These are phyloP conservation scores for Phytophthora citricola DNA, from an alignment of 352 stramenopile genomes.

Conservation along the genomic window DNA sequence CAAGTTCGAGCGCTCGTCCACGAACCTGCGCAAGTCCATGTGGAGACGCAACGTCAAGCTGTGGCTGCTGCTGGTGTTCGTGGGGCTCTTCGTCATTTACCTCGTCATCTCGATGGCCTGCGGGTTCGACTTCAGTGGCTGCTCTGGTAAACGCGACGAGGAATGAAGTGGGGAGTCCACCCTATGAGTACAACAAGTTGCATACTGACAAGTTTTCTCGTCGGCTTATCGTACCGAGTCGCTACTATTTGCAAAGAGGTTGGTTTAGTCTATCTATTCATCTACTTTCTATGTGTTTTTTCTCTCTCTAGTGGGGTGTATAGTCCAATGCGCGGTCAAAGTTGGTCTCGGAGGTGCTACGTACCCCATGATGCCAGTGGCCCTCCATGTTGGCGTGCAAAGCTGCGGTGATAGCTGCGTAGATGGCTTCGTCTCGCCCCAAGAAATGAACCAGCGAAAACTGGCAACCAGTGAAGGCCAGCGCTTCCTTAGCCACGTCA, in stretches of 20 bases:
- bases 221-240: background rate
- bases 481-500: constrained; percentile 79
- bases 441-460: constrained; percentile 85
- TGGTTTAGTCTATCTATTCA: constrained; percentile 31
- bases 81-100: constrained; percentile 87
- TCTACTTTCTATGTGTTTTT: constrained; percentile 32
- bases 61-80: constrained; percentile 76
- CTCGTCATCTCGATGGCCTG: constrained; percentile 89
- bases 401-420: constrained; percentile 63
- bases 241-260: constrained; percentile 11
- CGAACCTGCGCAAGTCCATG: constrained; percentile 88
- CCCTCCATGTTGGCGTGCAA: constrained; percentile 65
- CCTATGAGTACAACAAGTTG: constrained; percentile 12
- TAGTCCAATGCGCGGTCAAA: constrained; percentile 86
- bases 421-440: constrained; percentile 66
- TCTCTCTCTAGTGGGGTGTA: constrained; percentile 32
- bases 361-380: constrained; percentile 82
- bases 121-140: constrained; percentile 85
- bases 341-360: constrained; percentile 65
- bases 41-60: constrained; percentile 92
- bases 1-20: constrained; percentile 94
- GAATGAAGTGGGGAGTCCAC: constrained; percentile 13
- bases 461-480: constrained; percentile 85
- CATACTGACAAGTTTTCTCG: constrained; percentile 7
- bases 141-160: constrained; percentile 62